phyloP scores from a whole-genome alignment of 306 rosid species.

The Prunus salicina region DNA sequence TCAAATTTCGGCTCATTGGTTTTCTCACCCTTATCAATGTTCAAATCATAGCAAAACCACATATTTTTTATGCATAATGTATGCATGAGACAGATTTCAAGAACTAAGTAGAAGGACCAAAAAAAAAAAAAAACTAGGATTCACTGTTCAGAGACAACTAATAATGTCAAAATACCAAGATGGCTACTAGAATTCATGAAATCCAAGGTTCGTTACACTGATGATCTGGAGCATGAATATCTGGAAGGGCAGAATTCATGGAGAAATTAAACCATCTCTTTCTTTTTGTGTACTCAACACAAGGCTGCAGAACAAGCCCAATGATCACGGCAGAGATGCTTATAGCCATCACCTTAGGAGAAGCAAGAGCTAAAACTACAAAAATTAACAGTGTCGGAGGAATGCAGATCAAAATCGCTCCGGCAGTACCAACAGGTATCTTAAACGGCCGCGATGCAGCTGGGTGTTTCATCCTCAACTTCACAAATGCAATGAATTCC shows the following conservation, averaged over 20 bases:
- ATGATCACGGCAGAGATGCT: constrained; percentile 42
- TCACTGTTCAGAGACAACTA: neutral
- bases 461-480: constrained; percentile 47
- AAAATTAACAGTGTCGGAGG: constrained; percentile 50
- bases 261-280: constrained; percentile 53
- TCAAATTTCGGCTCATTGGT: no score
- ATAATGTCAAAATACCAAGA: neutral
- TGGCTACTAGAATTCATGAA: neutral
- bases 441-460: constrained; percentile 43
- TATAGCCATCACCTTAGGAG: constrained; percentile 42
- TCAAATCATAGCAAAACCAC: no score
- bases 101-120: neutral
- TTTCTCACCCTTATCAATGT: no score
- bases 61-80: no score
- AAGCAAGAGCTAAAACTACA: constrained; percentile 51
- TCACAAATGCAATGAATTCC: constrained; percentile 66
- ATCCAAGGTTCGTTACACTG: constrained; percentile 8
- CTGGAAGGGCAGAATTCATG: constrained; percentile 36
- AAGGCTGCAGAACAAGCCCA: constrained; percentile 50
- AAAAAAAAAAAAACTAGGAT: neutral
- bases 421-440: constrained; percentile 49
- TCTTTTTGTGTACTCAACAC: constrained; percentile 40
- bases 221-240: constrained; percentile 18
- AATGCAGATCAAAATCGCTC: constrained; percentile 53
- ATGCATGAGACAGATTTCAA: neutral